These are phyloP conservation scores for Eimeria sp. DNA, from an alignment of 169 alveolate genomes.

Conservation along the genomic window DNA sequence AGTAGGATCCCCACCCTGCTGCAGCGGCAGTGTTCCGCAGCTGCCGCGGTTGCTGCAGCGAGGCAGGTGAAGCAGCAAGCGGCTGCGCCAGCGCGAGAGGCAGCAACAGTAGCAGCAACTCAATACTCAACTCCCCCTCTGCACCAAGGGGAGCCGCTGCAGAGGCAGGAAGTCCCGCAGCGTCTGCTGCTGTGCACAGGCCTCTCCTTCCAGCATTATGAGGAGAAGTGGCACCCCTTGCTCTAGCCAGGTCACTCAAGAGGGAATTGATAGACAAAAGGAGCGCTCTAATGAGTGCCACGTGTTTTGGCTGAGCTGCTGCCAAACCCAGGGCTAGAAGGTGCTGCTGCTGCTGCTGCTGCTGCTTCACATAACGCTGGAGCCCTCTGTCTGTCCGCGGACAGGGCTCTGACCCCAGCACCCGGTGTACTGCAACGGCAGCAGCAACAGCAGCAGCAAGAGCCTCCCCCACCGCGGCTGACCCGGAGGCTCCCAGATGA, in stretches of 20 bases:
- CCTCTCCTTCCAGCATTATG: not conserved
- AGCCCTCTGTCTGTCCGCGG: conserved; percentile 46
- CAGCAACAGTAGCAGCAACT: conserved; percentile 56
- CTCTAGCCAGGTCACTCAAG: conserved; percentile 14
- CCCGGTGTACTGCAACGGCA: conserved; percentile 21
- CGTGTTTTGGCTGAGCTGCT: conserved; percentile 54
- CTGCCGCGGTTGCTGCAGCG: conserved; percentile 22
- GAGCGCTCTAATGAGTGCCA: conserved; percentile 9
- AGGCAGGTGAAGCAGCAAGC: not conserved
- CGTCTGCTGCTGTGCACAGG: not conserved
- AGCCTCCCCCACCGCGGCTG: conserved; percentile 39
- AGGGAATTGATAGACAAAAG: conserved; percentile 37
- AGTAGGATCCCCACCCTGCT: conserved; percentile 29
- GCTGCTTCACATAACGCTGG: conserved; percentile 53
- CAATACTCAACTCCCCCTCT: conserved; percentile 42
- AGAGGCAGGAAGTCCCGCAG: not conserved
- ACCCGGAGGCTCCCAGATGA: conserved; percentile 28
- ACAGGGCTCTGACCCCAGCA: conserved; percentile 51
- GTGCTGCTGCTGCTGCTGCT: conserved; percentile 74
- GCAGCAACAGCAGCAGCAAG: conserved; percentile 59
- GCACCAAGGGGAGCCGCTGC: conserved; percentile 24
- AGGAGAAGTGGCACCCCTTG: not conserved
- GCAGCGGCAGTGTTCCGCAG: conserved; percentile 1
- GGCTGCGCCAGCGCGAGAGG: conserved; percentile 49
- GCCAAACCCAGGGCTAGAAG: conserved; percentile 18